Evolutionary conservation across 2,329 filamentous ascomycete genomes (phyloP).

Genomic region (Aspergillus sp.): DNA sequence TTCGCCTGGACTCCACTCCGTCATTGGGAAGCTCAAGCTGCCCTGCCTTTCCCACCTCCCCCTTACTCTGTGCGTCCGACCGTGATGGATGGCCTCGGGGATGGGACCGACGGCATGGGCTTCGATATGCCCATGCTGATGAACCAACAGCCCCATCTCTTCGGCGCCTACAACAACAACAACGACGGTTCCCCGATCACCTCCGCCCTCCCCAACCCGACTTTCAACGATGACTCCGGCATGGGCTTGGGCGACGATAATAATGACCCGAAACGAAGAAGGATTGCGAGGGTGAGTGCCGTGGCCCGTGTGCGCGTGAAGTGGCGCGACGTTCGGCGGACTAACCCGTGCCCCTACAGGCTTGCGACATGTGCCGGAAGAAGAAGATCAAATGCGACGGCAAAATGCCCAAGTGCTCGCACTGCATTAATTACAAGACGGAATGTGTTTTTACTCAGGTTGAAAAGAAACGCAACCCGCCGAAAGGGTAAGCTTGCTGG

Average conservation of each 20-base stretch:
- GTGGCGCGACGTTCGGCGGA: background rate
- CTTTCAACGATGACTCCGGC: conserved; percentile 46
- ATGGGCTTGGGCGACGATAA: conserved; percentile 51
- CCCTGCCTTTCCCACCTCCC: background rate
- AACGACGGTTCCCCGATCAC: conserved; percentile 60
- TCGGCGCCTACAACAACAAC: conserved; percentile 56
- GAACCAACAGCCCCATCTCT: conserved; percentile 66
- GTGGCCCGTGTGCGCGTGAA: background rate
- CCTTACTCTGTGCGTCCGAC: conserved; percentile 1
- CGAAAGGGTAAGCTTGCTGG: conserved; percentile 74
- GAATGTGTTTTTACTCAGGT: conserved; percentile 97
- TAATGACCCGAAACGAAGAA: conserved; percentile 82
- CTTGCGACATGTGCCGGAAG: conserved; percentile 95
- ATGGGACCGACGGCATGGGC: conserved; percentile 37
- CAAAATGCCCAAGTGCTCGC: conserved; percentile 89
- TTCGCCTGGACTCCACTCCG: conserved; percentile 17
- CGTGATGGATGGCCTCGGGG: conserved; percentile 38
- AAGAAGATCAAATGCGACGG: conserved; percentile 96
- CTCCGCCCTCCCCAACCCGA: conserved; percentile 45
- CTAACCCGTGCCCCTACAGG: conserved; percentile 50
- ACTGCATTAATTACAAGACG: conserved; percentile 97
- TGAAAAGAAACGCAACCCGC: conserved; percentile 96
- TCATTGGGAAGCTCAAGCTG: conserved; percentile 8
- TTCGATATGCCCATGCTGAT: conserved; percentile 56
- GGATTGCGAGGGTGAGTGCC: conserved; percentile 75